These are phyloP conservation scores for Typha latifolia DNA, from an alignment of 176 grass and related monocot genomes.

Conservation along the genomic window DNA sequence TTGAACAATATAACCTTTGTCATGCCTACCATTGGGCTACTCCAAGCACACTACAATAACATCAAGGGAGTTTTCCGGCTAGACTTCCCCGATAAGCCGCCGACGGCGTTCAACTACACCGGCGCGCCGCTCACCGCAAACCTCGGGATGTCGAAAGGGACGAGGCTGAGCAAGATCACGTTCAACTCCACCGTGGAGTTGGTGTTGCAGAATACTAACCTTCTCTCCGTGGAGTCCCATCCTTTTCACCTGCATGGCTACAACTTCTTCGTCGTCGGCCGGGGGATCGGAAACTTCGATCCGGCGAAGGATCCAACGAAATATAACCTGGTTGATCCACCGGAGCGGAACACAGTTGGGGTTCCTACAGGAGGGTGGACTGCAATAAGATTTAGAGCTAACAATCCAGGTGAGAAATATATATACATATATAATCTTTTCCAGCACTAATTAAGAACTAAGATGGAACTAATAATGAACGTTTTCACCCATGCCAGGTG, in stretches of 20 bases:
- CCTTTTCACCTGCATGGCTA: slow-evolving; percentile 62
- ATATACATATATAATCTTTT: no score
- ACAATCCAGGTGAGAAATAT: slow-evolving; percentile 38
- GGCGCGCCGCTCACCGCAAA: slow-evolving; percentile 44
- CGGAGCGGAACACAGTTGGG: slow-evolving; percentile 49
- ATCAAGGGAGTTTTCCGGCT: slow-evolving; percentile 39
- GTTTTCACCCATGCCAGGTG: no score
- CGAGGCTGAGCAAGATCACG: slow-evolving; percentile 24
- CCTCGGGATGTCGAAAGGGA: slow-evolving; percentile 32
- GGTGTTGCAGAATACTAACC: slow-evolving; percentile 67
- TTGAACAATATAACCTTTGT: slow-evolving; percentile 69
- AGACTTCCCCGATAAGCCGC: slow-evolving; percentile 19
- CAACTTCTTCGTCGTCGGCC: slow-evolving; percentile 50
- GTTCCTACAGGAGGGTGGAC: slow-evolving; percentile 56
- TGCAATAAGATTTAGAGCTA: slow-evolving; percentile 44
- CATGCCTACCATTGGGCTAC: slow-evolving; percentile 30
- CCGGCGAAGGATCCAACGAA: slow-evolving; percentile 25
- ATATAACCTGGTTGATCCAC: slow-evolving; percentile 59
- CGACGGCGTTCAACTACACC: slow-evolving; percentile 63
- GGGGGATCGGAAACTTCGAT: slow-evolving; percentile 59
- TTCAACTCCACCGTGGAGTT: slow-evolving; percentile 60
- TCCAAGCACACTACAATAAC: slow-evolving; percentile 50
- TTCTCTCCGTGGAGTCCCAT: slow-evolving; percentile 55
- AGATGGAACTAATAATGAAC: no score
- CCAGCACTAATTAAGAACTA: no score